Evolutionary conservation across 2,329 filamentous ascomycete species (phyloP).

Genomic region (Monosporascus sp.): DNA sequence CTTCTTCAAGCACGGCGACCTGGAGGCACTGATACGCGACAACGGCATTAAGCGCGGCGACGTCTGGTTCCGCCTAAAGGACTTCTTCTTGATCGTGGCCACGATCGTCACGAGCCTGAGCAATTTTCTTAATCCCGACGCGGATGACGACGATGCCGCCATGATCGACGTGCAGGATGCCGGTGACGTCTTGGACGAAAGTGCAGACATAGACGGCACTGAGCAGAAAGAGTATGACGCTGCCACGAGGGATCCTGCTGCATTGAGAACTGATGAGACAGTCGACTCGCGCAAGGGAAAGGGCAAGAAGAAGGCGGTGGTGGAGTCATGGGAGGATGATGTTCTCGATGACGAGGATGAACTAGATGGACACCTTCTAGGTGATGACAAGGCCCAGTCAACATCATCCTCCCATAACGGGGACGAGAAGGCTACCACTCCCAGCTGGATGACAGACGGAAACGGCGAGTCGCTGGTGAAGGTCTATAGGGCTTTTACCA

Average conservation of each 20-base stretch:
- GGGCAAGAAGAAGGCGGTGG: constrained; percentile 37
- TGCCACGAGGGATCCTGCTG: constrained; percentile 26
- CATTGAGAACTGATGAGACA: constrained; percentile 2
- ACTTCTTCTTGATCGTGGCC: constrained; percentile 52
- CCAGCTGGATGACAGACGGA: constrained; percentile 20
- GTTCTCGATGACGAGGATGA: constrained; percentile 27
- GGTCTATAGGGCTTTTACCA: constrained; percentile 54
- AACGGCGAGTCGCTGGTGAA: constrained; percentile 44
- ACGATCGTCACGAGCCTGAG: constrained; percentile 65
- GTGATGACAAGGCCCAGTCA: background rate
- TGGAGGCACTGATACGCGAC: constrained; percentile 52
- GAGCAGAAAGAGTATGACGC: constrained; percentile 32
- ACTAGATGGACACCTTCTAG: background rate
- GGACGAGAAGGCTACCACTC: background rate
- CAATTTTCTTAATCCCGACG: constrained; percentile 48
- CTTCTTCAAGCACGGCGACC: constrained; percentile 70
- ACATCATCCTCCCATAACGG: background rate
- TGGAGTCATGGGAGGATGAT: constrained; percentile 46
- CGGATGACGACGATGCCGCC: constrained; percentile 35
- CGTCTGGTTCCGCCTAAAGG: constrained; percentile 67
- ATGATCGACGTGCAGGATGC: constrained; percentile 41
- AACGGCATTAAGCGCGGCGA: constrained; percentile 64
- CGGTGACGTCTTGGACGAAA: constrained; percentile 21
- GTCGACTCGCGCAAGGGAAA: constrained; percentile 23
- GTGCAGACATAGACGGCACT: constrained; percentile 13